Evolutionary conservation across 176 grass and related monocot genomes (phyloP).

Genomic region (Eleusine indica): DNA sequence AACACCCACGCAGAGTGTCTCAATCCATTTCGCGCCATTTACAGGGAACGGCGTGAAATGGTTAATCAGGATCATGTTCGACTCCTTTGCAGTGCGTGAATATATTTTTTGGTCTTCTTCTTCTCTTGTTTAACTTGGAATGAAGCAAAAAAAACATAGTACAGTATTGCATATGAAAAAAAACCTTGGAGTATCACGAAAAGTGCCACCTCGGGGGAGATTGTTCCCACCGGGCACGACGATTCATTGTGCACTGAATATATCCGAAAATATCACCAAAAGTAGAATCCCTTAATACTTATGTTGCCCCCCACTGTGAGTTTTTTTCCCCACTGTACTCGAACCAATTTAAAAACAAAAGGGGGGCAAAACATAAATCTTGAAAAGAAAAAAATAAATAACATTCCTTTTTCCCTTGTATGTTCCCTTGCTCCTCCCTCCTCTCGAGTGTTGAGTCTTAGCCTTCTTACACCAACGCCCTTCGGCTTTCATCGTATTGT

Average conservation of each 20-base stretch:
- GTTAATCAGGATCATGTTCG: no score
- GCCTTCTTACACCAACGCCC: slow-evolving; percentile 40
- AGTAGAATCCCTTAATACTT: neutral
- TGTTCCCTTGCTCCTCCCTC: neutral
- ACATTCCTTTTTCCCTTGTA: neutral
- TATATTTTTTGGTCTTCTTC: no score
- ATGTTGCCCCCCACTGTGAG: neutral
- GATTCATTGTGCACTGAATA: neutral
- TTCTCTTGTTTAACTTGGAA: no score
- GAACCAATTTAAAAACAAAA: neutral
- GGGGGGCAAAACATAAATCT: neutral
- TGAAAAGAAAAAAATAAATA: neutral
- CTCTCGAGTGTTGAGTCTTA: neutral
- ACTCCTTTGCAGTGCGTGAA: no score
- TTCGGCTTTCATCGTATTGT: slow-evolving; percentile 13
- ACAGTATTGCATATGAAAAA: neutral
- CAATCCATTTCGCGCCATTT: no score
- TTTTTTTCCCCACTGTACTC: neutral
- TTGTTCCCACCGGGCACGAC: neutral
- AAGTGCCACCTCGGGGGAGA: neutral
- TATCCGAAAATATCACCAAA: neutral
- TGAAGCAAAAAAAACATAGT: no score
- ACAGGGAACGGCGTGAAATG: no score
- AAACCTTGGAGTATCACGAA: neutral
- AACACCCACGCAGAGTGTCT: neutral